Evolutionary conservation across 331 rosid genomes (phyloP), one percentile per base, ranked within the genome.

Genomic region (Dryas integrifolia): DNA sequence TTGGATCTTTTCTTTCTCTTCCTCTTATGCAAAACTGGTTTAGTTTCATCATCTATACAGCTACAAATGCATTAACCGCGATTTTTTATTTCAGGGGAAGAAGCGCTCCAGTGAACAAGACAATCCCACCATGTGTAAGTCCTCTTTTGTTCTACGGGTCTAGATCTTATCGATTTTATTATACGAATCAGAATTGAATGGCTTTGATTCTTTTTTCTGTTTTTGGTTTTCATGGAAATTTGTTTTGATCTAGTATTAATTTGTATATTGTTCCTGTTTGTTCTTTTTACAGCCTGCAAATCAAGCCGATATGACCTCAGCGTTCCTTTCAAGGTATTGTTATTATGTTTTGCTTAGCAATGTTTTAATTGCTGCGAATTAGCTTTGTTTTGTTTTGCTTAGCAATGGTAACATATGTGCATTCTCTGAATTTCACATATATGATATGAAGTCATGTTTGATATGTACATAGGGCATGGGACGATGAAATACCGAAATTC

Each of bases 91-190:
- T 65, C 82, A 92, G 98, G 98, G 92, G 75, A 95, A 92, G 87
- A n/a, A n/a, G n/a, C 92, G 89, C 86, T 95, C 99, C 70, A 88
- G 87, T 69, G 97, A 95, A 75, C 96, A 96, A 11, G 96, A 89
- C 49, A 95, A 95, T 78, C 69, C 87, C 65, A 95, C 99, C 39
- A 95, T 92, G 81, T 91, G 99, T 91, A 69, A 18, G 82, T 61
- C 0, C 65, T 26, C 61, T 3, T 64, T 60, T 24, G 14, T 73
- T 21, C 7, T 9, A 40, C 1, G 6, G 6, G 21, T 65, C 35
- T 13, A 50, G 56, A 50, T 18, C 58, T 7, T 26, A 16, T 16
- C 7, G 35, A 18, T 16, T 53, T 53, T 53, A 9, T 18, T 4
- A 3, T 50, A 50, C 18, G 55, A 50, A 5, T 50, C 55, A 4